Conservation (phyloP, 768 basidiomycete species). For the Tremella mesenterica region DNA sequence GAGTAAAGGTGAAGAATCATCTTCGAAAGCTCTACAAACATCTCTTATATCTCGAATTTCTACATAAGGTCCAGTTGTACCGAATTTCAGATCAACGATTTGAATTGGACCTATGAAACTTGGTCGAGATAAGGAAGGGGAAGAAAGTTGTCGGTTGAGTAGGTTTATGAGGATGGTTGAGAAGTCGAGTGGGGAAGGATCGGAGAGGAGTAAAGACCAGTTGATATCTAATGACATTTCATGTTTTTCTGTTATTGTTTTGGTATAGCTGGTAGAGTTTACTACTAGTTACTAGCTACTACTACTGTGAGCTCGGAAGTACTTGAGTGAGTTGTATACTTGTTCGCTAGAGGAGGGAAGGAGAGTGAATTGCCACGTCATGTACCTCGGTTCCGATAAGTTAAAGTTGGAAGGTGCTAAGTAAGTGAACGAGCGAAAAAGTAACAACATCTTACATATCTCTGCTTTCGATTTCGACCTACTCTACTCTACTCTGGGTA, state of each 20-base stretch:
- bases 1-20: slow-evolving; percentile 37
- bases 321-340: too few species aligned
- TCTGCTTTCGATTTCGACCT: too few species aligned
- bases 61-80: slow-evolving; percentile 68
- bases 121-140: slow-evolving; percentile 55
- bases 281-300: too few species aligned
- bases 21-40: slow-evolving; percentile 88
- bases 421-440: too few species aligned
- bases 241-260: not conserved
- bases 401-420: too few species aligned
- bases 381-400: too few species aligned
- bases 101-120: slow-evolving; percentile 90
- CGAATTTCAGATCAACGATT: slow-evolving; percentile 80
- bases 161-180: slow-evolving; percentile 60
- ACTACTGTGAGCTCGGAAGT: too few species aligned
- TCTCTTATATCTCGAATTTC: slow-evolving; percentile 86
- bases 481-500: too few species aligned
- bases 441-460: too few species aligned
- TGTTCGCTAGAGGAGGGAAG: too few species aligned
- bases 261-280: too few species aligned
- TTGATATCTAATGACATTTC: slow-evolving; percentile 90
- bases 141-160: slow-evolving; percentile 69
- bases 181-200: slow-evolving; percentile 47
- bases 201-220: slow-evolving; percentile 75
- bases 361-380: too few species aligned